Conservation (phyloP, 371 early-diverging fungal species). For the Capniomyces stellatus region DNA sequence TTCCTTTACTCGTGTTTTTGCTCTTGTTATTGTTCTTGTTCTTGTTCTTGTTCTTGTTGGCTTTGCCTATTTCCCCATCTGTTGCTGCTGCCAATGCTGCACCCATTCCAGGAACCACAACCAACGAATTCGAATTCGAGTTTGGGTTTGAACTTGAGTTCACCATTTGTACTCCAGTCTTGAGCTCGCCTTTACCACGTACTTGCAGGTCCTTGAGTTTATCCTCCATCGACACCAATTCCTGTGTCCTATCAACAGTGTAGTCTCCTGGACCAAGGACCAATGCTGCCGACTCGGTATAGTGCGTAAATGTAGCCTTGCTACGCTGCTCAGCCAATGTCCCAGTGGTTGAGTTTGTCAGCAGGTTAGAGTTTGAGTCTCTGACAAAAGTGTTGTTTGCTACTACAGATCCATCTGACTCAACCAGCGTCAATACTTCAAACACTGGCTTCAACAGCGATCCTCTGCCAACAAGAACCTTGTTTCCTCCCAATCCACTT, state of each 20-base stretch:
- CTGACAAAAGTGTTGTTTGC: slow-evolving; percentile 4
- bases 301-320: slow-evolving; percentile 5
- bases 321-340: slow-evolving; percentile 6
- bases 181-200: background rate
- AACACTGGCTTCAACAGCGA: slow-evolving; percentile 15
- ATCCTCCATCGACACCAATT: slow-evolving; percentile 15
- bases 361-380: slow-evolving; percentile 7
- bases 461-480: slow-evolving; percentile 19
- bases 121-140: background rate
- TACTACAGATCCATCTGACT: slow-evolving; percentile 2
- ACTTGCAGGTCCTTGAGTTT: slow-evolving; percentile 7
- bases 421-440: slow-evolving; percentile 13
- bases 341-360: background rate
- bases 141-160: too few relatives aligned
- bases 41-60: too few relatives aligned
- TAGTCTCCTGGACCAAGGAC: slow-evolving; percentile 5
- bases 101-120: background rate
- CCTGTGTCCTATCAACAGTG: background rate
- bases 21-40: too few relatives aligned
- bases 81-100: too few relatives aligned
- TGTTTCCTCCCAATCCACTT: slow-evolving; percentile 9
- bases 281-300: slow-evolving; percentile 10
- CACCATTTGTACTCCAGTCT: background rate
- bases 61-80: too few relatives aligned
- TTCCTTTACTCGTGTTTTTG: background rate